Evolutionary conservation across 257 asterid genomes (phyloP).

Genomic region (Thymus mandschuricus): DNA sequence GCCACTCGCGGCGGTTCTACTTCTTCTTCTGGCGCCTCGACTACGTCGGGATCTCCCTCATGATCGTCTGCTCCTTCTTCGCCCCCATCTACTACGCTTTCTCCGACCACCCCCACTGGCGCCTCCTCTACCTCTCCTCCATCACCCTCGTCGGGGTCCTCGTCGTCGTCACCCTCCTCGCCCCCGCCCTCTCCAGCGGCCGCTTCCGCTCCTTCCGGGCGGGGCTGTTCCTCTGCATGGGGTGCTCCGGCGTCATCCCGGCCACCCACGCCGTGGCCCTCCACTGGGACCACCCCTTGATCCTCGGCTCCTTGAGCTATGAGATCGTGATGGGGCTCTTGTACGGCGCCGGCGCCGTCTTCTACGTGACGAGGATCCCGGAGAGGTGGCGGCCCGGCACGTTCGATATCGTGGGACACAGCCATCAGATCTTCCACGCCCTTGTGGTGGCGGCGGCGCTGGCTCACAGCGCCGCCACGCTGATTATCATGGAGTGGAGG

Average conservation of each 20-base stretch:
- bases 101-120: conserved; percentile 61
- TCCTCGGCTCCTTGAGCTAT: conserved; percentile 59
- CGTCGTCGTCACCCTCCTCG: conserved; percentile 61
- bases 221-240: conserved; percentile 78
- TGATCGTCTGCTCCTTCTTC: conserved; percentile 87
- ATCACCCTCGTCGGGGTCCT: conserved; percentile 62
- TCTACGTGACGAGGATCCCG: conserved; percentile 76
- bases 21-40: conserved; percentile 94
- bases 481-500: conserved; percentile 82
- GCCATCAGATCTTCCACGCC: conserved; percentile 91
- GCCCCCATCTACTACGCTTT: conserved; percentile 81
- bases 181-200: conserved; percentile 63
- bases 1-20: conserved; percentile 79
- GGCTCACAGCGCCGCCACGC: conserved; percentile 72
- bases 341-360: conserved; percentile 66
- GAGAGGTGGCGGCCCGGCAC: conserved; percentile 91
- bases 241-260: conserved; percentile 83
- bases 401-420: conserved; percentile 86
- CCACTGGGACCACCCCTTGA: conserved; percentile 54
- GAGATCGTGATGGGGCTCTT: conserved; percentile 79
- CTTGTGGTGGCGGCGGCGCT: conserved; percentile 85
- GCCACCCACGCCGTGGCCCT: conserved; percentile 74
- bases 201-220: conserved; percentile 75
- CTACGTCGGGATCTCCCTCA: conserved; percentile 80
- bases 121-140: conserved; percentile 61